Evolutionary conservation across 257 asterid species (phyloP).

Genomic region (Parsonsia alboflavescens): DNA sequence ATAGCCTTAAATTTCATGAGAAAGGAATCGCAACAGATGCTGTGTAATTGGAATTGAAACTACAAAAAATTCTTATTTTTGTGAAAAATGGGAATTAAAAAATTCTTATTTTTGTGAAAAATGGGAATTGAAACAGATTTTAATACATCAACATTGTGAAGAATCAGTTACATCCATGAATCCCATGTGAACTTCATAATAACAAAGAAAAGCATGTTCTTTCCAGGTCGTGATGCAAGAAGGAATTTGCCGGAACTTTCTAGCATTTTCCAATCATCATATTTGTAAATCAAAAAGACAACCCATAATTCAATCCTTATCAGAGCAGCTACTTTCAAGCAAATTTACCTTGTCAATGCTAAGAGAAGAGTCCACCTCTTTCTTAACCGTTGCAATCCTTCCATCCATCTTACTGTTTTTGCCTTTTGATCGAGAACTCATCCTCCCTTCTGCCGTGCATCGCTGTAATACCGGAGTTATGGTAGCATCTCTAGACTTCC

Average conservation of each 20-base stretch:
- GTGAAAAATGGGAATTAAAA: neutral
- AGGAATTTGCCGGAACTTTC: neutral
- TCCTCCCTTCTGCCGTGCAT: slow-evolving; percentile 28
- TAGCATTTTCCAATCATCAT: neutral
- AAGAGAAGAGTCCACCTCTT: slow-evolving; percentile 31
- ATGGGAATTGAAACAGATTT: neutral
- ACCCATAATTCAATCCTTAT: neutral
- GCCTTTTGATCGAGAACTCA: slow-evolving; percentile 23
- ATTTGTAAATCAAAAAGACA: neutral
- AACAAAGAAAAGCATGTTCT: neutral
- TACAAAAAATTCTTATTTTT: neutral
- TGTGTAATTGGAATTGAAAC: neutral
- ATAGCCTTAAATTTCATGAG: neutral
- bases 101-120: neutral
- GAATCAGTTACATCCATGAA: neutral
- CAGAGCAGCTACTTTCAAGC: neutral
- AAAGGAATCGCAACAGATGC: neutral
- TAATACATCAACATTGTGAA: neutral
- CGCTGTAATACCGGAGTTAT: slow-evolving; percentile 36
- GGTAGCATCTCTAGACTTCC: slow-evolving; percentile 33
- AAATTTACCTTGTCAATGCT: slow-evolving; percentile 39
- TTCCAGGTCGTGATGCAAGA: neutral
- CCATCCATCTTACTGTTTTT: slow-evolving; percentile 14
- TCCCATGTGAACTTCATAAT: neutral
- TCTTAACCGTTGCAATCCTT: slow-evolving; percentile 27